Percentiles rank a stretch among this genome's conserved stretches.
Evolutionary conservation across 805 yeast genomes (phyloP).

Genomic region (Zygosaccharomyces pseudorouxii): DNA sequence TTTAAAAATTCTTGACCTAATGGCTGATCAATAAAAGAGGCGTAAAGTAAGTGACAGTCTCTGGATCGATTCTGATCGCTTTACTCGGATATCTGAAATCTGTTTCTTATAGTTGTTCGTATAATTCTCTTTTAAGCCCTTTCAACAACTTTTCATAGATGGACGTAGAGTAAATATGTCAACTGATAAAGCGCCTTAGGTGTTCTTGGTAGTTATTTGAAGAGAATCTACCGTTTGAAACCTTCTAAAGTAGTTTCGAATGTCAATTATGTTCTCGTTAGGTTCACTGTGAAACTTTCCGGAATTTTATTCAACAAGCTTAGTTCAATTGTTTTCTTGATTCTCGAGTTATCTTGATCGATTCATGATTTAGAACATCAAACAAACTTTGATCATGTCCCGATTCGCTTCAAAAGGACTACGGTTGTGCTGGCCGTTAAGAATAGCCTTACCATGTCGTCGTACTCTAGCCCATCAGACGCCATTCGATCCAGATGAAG

Average conservation of each 20-base stretch:
- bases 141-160: too few species aligned
- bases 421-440: background rate
- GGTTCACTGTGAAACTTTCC: background rate
- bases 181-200: too few species aligned
- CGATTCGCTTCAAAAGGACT: too few species aligned
- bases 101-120: background rate
- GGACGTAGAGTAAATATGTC: too few species aligned
- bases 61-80: background rate
- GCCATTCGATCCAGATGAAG: conserved; percentile 21
- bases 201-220: background rate
- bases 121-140: background rate
- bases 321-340: background rate
- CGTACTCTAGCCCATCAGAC: conserved; percentile 6
- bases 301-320: background rate
- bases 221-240: background rate
- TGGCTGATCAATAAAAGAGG: background rate
- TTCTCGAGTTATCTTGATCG: background rate
- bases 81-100: background rate
- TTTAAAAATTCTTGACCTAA: background rate
- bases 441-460: background rate
- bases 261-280: background rate
- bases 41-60: background rate
- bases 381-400: background rate
- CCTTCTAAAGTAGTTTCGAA: background rate
- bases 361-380: background rate